A percentile compares a stretch with the other conserved stretches of the same genome.
Conservation (phyloP, 2,329 filamentous ascomycete genomes). For the Botrytis pseudocinerea region DNA sequence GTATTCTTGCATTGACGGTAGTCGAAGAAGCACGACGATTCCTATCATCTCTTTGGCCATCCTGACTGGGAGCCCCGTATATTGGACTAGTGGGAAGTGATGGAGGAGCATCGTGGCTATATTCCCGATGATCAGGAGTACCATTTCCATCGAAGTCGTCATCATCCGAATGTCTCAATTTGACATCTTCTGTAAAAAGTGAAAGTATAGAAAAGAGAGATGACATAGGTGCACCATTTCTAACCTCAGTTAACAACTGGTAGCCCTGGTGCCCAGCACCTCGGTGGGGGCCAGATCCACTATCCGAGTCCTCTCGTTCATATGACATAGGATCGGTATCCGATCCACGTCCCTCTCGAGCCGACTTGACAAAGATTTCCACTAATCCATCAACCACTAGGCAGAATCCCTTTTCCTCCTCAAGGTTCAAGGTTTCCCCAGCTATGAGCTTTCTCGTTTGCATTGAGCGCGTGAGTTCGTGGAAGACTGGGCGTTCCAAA, state of each 20-base stretch:
- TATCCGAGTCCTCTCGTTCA: slow-evolving; percentile 54
- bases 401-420: slow-evolving; percentile 98
- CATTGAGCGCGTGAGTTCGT: slow-evolving; percentile 96
- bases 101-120: slow-evolving; percentile 38
- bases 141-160: slow-evolving; percentile 41
- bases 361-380: slow-evolving; percentile 97
- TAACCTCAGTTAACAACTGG: slow-evolving; percentile 93
- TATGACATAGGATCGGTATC: slow-evolving; percentile 45
- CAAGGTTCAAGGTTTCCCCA: slow-evolving; percentile 89
- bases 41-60: slow-evolving; percentile 57
- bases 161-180: slow-evolving; percentile 71
- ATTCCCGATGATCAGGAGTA: slow-evolving; percentile 21
- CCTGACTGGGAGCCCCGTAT: slow-evolving; percentile 36
- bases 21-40: slow-evolving; percentile 37
- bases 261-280: slow-evolving; percentile 76
- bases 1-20: slow-evolving; percentile 53
- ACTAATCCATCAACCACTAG: slow-evolving; percentile 94
- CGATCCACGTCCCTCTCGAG: slow-evolving; percentile 52
- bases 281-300: slow-evolving; percentile 66
- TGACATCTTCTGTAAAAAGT: slow-evolving; percentile 92
- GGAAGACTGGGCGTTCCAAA: slow-evolving; percentile 92
- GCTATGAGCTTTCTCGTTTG: slow-evolving; percentile 95
- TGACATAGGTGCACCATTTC: slow-evolving; percentile 97
- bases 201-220: slow-evolving; percentile 97
- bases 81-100: slow-evolving; percentile 40